Base-by-base conservation (phyloP, 306 rosid species). In the Senna siamea region DNA sequence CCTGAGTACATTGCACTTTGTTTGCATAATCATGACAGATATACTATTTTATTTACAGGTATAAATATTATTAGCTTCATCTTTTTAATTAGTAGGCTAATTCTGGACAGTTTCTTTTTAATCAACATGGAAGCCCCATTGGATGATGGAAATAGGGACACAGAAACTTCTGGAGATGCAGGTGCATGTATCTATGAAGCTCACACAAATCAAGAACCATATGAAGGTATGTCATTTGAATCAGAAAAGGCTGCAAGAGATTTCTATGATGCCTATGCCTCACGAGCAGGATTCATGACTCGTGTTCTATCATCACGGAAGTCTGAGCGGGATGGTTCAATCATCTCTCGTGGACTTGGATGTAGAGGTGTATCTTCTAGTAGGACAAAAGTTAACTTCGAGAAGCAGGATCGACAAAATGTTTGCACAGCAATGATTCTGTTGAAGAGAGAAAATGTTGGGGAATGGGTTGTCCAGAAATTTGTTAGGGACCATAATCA, bases 311-410 rank as follows among this genome's bases (percentile, higher is more conserved):
- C 84, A 54, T 80, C 84, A 11, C 73, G 84, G 22, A 80, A 80
- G 77, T 80, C 84, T 70, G 84, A 80, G 70, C 74, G 64, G 50
- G 77, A 80, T 61, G 79, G 84, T 40, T 80, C 80, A 32, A 64
- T 80, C 35, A 75, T 80, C 70, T 80, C 84, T 30, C 84, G 84
- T 46, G 80, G 80, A 19, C 58, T 80, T 63, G 84, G 84, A 53
- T 80, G 84, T 56, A 80, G 77, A 69, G 80, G 84, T 63, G 9
- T 51, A 14, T 54, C 80, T 43, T 40, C 20, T 35, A 54, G 48
- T 70, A 55, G 64, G 57, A n/a, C 59, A 51, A 67, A 48, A 67
- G 38, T 35, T 67, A 9, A 41, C 18, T n/a, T 17, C 48, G 72
- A 44, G 15, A 79, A 64, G 63, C 70, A 69, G 65, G 60, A 23